Evolutionary conservation across 371 early-diverging fungal genomes (phyloP).

Genomic region (Fennellomyces sp.): DNA sequence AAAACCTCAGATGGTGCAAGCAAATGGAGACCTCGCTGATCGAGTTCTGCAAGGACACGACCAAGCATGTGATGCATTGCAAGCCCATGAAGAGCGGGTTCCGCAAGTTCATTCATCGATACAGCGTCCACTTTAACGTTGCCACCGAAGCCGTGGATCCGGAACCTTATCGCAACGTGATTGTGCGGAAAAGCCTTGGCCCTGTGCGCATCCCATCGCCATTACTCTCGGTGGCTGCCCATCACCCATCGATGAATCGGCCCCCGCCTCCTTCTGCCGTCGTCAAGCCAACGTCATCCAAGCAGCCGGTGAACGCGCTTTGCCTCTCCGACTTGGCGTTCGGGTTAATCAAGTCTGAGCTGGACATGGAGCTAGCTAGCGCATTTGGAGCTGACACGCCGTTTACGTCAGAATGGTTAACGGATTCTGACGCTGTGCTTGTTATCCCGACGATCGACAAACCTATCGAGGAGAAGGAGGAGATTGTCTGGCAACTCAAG

Average conservation of each 20-base stretch:
- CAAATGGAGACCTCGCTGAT: conserved; percentile 63
- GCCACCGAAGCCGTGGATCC: conserved; percentile 71
- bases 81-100: conserved; percentile 68
- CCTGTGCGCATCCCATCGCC: conserved; percentile 35
- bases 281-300: conserved; percentile 5
- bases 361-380: conserved; percentile 44
- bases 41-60: conserved; percentile 61
- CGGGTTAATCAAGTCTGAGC: conserved; percentile 54
- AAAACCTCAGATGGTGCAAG: conserved; percentile 61
- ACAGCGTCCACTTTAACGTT: conserved; percentile 67
- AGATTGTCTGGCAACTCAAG: conserved; percentile 48
- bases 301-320: conserved; percentile 59
- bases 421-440: conserved; percentile 54
- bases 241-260: conserved; percentile 37
- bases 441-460: conserved; percentile 43
- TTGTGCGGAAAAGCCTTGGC: conserved; percentile 58
- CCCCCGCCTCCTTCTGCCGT: conserved; percentile 32
- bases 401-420: conserved; percentile 53
- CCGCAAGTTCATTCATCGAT: conserved; percentile 73
- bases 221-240: conserved; percentile 41
- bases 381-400: conserved; percentile 41
- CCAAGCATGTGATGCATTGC: conserved; percentile 56
- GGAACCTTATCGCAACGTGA: conserved; percentile 74
- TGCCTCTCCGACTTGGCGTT: conserved; percentile 57
- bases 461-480: conserved; percentile 55